phyloP scores from a whole-genome alignment of 371 early-diverging fungal species.

The Lichtheimia corymbifera region DNA sequence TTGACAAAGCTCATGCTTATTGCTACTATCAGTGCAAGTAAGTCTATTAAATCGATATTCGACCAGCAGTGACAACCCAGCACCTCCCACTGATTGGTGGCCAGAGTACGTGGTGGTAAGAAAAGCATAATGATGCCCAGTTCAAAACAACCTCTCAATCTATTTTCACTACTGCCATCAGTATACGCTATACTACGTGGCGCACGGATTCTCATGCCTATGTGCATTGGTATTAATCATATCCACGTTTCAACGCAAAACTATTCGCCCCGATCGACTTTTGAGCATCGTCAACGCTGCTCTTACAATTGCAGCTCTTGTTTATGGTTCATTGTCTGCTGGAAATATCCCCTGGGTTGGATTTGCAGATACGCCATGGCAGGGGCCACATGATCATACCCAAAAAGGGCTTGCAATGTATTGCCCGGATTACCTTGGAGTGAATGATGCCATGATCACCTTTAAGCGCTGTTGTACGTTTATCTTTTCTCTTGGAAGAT shows the following conservation, averaged over 20 bases:
- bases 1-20: no score
- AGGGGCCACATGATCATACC: no score
- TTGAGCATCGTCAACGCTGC: not conserved
- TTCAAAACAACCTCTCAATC: no score
- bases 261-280: conserved; percentile 2
- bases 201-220: conserved; percentile 1
- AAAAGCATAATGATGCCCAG: not conserved
- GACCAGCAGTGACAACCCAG: no score
- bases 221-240: not conserved
- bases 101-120: conserved; percentile 2
- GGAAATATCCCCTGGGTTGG: not conserved
- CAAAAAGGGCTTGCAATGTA: conserved; percentile 2
- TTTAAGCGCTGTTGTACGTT: conserved; percentile 3
- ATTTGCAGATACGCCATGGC: no score
- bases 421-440: not conserved
- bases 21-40: no score
- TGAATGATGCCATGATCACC: not conserved
- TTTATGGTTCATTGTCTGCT: not conserved
- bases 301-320: conserved; percentile 5
- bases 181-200: conserved; percentile 5
- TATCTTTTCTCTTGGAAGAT: not conserved
- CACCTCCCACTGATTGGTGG: conserved; percentile 4
- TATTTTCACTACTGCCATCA: not conserved
- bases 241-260: not conserved
- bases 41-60: no score